Conservation (phyloP, 441 rosid species). For the Gossypium lobatum region DNA sequence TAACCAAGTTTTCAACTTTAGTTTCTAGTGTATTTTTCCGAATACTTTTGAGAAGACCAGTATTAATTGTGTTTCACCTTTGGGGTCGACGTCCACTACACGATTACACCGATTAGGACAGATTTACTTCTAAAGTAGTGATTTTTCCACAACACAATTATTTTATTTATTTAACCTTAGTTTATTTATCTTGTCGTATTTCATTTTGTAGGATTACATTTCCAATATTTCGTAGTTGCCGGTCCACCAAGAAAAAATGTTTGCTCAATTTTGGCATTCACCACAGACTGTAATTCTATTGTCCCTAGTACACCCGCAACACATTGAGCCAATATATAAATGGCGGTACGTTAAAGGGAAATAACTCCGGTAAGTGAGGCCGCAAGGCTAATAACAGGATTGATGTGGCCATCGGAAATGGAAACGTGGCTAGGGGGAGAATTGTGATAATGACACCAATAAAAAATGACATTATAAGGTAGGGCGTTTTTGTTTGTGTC, state of each 20-base stretch:
- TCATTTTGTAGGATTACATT: too few relatives aligned
- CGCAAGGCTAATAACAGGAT: conserved; percentile 32
- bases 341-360: conserved; percentile 27
- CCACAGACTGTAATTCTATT: conserved; percentile 33
- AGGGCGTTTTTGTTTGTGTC: conserved; percentile 30
- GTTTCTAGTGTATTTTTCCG: too few relatives aligned
- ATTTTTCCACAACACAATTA: too few relatives aligned
- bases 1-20: too few relatives aligned
- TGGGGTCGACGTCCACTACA: accelerated
- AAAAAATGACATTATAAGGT: conserved; percentile 39
- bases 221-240: too few relatives aligned
- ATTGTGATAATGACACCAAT: conserved; percentile 30
- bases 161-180: too few relatives aligned
- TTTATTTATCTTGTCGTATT: too few relatives aligned
- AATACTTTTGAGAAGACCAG: too few relatives aligned
- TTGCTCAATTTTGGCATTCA: conserved; percentile 20
- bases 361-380: conserved; percentile 34
- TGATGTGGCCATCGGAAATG: conserved; percentile 43
- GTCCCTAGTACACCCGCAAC: conserved; percentile 37
- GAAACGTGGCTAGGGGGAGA: conserved; percentile 40
- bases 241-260: conserved; percentile 43
- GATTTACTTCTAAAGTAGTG: too few relatives aligned
- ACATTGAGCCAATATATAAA: conserved; percentile 46
- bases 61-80: too few relatives aligned
- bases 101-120: accelerated